Evolutionary conservation across 2,329 filamentous ascomycete genomes (phyloP), one percentile per base, ranked within the genome.

Genomic region (Hypoxylon sp.): DNA sequence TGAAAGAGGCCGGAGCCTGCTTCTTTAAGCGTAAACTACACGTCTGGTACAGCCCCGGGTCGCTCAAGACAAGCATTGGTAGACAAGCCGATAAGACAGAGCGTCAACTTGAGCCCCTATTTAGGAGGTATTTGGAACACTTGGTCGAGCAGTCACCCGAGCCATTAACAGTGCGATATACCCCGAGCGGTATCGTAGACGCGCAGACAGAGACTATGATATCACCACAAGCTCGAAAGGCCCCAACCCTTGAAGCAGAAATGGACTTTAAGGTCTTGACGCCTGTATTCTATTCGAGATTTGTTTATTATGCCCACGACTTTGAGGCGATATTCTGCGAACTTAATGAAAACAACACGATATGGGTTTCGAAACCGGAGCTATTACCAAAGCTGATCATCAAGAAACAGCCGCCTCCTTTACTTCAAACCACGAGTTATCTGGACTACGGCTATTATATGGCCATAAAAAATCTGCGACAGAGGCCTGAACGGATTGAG

Each of bases 31-130:
- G 80, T 32, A 82, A 81, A 34, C 79, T 92, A 26, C 84, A 87
- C 61, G 85, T 91, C 43, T 91, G 88, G 84, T 87, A 84, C 68
- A 80, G 86, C 17, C 89, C 88, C 0, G 88, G 91, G 71, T 87
- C 89, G 1, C 77, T 85, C 5, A 80, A 80, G 24, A 79, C 81
- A 2, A 89, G 82, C 63, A 80, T 89, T 6, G 81, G 83, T 1
- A 81, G 88, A 5, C 72, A 76, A 11, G 85, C 87, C 2, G 84
- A 84, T 24, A 56, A 72, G 0, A 78, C 75, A 1, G 89, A 91
- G 72, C 60, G 52, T 3, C 64, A 71, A 10, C 73, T 87, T 2
- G 84, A 87, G 65, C 43, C 56, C 0, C 64, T 79, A 1, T 88
- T 87, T 66, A 76, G 81, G 6, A 69, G 65, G 2, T 88, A 85